A percentile compares a stretch with the other conserved stretches of the same genome.
These are phyloP conservation scores for Yamadazyma sp. DNA, from an alignment of 1,139 yeast species.

Conservation along the genomic window DNA sequence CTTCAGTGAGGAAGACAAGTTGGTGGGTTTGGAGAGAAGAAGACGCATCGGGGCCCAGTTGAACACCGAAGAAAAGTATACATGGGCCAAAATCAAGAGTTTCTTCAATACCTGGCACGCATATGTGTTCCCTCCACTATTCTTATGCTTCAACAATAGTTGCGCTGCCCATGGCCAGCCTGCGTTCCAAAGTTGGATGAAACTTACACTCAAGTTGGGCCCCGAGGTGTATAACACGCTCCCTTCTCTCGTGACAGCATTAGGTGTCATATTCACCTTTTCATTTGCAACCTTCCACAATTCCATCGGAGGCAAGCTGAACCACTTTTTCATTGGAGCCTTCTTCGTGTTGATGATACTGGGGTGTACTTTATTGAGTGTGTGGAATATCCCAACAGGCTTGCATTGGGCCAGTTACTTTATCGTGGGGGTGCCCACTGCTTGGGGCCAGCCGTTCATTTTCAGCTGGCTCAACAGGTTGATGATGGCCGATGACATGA, in stretches of 20 bases:
- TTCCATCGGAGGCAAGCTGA: conserved; percentile 42
- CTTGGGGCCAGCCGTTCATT: conserved; percentile 46
- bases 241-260: conserved; percentile 47
- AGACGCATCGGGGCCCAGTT: conserved; percentile 48
- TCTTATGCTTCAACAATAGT: conserved; percentile 50
- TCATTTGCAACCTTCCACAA: conserved; percentile 44
- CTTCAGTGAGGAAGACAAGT: conserved; percentile 32
- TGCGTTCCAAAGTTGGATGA: conserved; percentile 56
- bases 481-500: conserved; percentile 46
- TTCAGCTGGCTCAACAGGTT: conserved; percentile 58
- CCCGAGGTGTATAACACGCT: conserved; percentile 45
- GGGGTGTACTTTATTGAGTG: conserved; percentile 44
- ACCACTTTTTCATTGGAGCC: conserved; percentile 32
- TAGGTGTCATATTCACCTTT: conserved; percentile 42
- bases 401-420: conserved; percentile 52
- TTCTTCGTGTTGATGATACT: conserved; percentile 37
- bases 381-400: conserved; percentile 48
- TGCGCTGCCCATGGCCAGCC: conserved; percentile 47
- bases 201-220: conserved; percentile 36
- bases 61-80: conserved; percentile 43
- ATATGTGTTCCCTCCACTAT: conserved; percentile 48
- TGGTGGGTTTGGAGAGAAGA: conserved; percentile 41
- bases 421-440: conserved; percentile 46
- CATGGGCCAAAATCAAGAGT: conserved; percentile 37
- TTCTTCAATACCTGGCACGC: conserved; percentile 53